Evolutionary conservation across 2,329 filamentous ascomycete genomes (phyloP).

Genomic region (Leptographium flavum): DNA sequence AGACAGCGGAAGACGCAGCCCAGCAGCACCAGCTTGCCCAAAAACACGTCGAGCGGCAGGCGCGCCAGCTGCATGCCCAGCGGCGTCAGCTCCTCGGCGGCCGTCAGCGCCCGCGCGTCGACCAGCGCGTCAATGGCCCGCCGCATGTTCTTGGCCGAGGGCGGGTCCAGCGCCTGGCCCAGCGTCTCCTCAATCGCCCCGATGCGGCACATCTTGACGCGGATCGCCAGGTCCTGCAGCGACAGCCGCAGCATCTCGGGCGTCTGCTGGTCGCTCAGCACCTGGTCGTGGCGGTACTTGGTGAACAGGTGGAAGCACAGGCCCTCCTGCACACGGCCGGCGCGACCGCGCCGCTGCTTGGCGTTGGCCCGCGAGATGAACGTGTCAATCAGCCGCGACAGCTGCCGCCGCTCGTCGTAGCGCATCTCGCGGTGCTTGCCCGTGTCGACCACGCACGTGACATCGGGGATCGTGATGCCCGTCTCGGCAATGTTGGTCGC

Average conservation of each 20-base stretch:
- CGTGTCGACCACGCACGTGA: conserved; percentile 92
- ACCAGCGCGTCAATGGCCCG: conserved; percentile 85
- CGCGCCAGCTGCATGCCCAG: conserved; percentile 78
- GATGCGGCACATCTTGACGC: conserved; percentile 94
- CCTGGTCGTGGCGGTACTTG: conserved; percentile 68
- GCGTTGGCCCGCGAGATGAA: conserved; percentile 95
- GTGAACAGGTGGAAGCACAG: conserved; percentile 95
- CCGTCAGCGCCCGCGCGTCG: conserved; percentile 79
- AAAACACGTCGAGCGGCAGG: conserved; percentile 81
- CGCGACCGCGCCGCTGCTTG: conserved; percentile 84
- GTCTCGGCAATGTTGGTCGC: conserved; percentile 98
- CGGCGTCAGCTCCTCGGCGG: conserved; percentile 69
- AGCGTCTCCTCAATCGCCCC: conserved; percentile 87
- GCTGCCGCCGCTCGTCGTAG: conserved; percentile 82
- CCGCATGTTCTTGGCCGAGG: conserved; percentile 81
- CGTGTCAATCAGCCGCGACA: conserved; percentile 81
- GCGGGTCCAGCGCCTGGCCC: conserved; percentile 75
- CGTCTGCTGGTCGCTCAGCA: conserved; percentile 84
- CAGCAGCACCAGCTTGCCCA: conserved; percentile 83
- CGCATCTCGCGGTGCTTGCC: conserved; percentile 97
- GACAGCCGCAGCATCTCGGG: conserved; percentile 93
- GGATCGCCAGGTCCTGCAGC: conserved; percentile 84
- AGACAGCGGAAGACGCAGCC: conserved; percentile 80
- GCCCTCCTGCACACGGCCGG: conserved; percentile 87
- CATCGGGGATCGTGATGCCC: conserved; percentile 94